Evolutionary conservation across 805 yeast genomes (phyloP), one percentile per base, ranked within the genome.

Genomic region (Dipodascus albidus): DNA sequence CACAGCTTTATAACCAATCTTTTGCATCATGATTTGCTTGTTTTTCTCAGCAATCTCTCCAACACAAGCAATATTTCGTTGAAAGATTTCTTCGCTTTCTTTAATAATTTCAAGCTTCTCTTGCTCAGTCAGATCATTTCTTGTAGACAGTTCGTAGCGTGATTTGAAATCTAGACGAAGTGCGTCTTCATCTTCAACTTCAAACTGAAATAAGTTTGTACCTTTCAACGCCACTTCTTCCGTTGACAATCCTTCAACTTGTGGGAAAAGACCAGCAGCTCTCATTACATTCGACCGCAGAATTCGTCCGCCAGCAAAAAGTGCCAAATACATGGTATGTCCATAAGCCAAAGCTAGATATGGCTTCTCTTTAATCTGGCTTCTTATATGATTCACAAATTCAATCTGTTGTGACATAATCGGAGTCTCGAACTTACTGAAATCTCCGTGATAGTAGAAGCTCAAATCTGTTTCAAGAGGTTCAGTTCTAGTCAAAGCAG

Each of bases 221-320:
- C 89, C 95, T 59, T 71, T 59, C 42, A 70, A 65, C 27, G 79
- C 75, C 50, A 84, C 75, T 53, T 85, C 87, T 50, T 77, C 82
- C 52, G 79, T 80, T n/a, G 78, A 66, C 59, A 80, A 72, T 23
- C 87, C 87, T 53, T 78, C 78, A 49, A 82, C 78, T 59, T 82
- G 82, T 8, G 95, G 95, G 74, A 85, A 85, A 53, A 86, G 67
- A 1, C 89, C 87, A 3, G 83, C 70, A 22, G 88, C 82, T 61
- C 76, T 79, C 51, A 82, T 72, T 24, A 87, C 68, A 17, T 81
- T 77, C 0, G 89, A 81, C 55, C 83, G 72, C 79, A 87, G 75
- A 33, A 87, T 73, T 57, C 82, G 74, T 17, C 95, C 95, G 51
- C 96, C 96, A 1, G 95, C 95, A 70, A 87, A 87, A 51, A 87